phyloP scores from a whole-genome alignment of 179 eudicot species.

The Actinidia polygama region DNA sequence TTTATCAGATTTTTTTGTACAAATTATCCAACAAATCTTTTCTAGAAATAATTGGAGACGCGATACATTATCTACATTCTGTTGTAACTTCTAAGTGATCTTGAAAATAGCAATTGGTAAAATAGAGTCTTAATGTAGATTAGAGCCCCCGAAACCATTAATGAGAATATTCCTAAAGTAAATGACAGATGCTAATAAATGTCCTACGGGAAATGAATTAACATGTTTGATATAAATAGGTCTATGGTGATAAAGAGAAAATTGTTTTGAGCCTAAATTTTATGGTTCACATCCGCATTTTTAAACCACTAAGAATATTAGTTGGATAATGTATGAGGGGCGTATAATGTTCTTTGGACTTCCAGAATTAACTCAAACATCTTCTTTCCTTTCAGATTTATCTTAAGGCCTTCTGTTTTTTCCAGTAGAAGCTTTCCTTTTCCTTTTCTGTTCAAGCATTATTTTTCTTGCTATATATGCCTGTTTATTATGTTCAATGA shows the following conservation, averaged over 20 bases:
- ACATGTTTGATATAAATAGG: neutral
- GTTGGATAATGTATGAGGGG: neutral
- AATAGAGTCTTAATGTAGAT: neutral
- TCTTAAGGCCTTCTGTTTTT: neutral
- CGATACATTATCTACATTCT: neutral
- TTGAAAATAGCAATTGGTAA: neutral
- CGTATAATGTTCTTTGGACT: neutral
- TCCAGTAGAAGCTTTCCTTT: neutral
- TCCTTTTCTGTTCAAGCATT: neutral
- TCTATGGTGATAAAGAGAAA: neutral
- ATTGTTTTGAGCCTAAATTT: neutral
- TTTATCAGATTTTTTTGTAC: neutral
- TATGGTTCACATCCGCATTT: neutral
- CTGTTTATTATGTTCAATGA: constrained; percentile 2
- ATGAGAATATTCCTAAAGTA: neutral
- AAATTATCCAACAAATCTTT: neutral
- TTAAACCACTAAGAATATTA: neutral
- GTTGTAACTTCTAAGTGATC: constrained; percentile 1
- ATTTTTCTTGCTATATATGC: neutral
- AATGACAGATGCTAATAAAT: neutral
- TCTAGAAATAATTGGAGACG: neutral
- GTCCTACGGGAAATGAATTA: neutral
- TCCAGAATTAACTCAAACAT: neutral
- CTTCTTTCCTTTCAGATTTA: neutral
- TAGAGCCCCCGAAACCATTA: neutral